phyloP scores from a whole-genome alignment of 495 filamentous ascomycete species.

The Penicillium herquei region DNA sequence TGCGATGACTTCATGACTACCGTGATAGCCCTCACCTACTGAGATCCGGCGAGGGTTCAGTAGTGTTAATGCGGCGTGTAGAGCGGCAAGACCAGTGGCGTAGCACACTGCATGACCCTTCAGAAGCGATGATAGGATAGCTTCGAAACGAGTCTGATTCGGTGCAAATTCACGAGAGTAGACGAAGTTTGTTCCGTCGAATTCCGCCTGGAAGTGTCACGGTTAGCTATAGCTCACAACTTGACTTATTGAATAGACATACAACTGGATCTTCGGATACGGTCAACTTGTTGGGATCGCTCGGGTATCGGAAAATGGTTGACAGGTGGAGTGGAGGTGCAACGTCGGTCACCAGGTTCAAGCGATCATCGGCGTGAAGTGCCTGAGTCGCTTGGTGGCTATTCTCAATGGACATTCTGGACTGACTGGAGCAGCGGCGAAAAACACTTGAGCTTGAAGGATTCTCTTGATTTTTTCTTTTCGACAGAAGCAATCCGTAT shows the following conservation, averaged over 20 bases:
- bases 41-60: slow-evolving; percentile 72
- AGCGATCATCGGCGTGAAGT: slow-evolving; percentile 74
- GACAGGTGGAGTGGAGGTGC: slow-evolving; percentile 81
- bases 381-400: slow-evolving; percentile 22
- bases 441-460: neutral
- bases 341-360: slow-evolving; percentile 66
- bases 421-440: neutral
- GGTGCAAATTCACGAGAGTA: slow-evolving; percentile 75
- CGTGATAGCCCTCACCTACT: slow-evolving; percentile 81
- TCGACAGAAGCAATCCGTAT: too few species aligned
- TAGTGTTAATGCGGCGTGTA: slow-evolving; percentile 73
- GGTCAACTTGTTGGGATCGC: slow-evolving; percentile 58
- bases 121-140: slow-evolving; percentile 66
- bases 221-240: neutral
- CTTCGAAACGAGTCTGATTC: slow-evolving; percentile 76
- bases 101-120: slow-evolving; percentile 67
- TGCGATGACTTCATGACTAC: slow-evolving; percentile 73
- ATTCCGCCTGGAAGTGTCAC: slow-evolving; percentile 19
- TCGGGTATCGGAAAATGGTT: slow-evolving; percentile 75
- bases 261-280: slow-evolving; percentile 34
- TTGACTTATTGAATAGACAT: neutral
- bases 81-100: slow-evolving; percentile 73
- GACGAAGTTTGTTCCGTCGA: slow-evolving; percentile 41
- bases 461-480: neutral
- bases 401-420: slow-evolving; percentile 15